Evolutionary conservation across 371 early-diverging fungal genomes (phyloP), one percentile per base, ranked within the genome.

Genomic region (Circinella minor): DNA sequence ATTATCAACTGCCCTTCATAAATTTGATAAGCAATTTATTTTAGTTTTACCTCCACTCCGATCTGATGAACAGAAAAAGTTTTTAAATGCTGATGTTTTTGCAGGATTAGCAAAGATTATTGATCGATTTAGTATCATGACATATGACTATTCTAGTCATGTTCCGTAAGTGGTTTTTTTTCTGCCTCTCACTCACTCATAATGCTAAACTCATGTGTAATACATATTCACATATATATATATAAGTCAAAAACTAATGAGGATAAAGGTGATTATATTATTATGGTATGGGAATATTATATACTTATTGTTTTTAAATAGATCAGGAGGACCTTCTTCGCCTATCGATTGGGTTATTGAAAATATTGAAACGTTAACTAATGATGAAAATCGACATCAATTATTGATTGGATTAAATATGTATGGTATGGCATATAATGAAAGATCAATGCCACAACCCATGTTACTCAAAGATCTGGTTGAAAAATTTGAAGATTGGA

Each of bases 81-180:
- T 68, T 10, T 71, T 83, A 68, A 70, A 69, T 10, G 68, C 78
- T 3, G 72, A 73, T n/a, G 74, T 81, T 38, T 81, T 86, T 61
- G 74, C 73, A 0, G 43, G 64, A 7, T 71, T 88, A 68, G 72
- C 80, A 36, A 65, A 73, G 4, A 70, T 79, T 49, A 81, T 88
- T 4, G 88, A 88, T 68, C 68, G 78, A n/a, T 87, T 91, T 63
- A 82, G 81, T 36, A 68, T 91, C 27, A 89, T 91, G 89, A 87
- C 88, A 5, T 89, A 89, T 71, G 91, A 90, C 67, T 89, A 79
- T 74, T 86, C 88, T 1, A 76, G 73, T 18, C 75, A 77, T 38
- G 54, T 74, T 36, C 71, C 69, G 84, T 85, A 74, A 75, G 75
- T 68, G 20, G 20, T 61, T n/a, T 54, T 11, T 61, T 18, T 43